Percentiles rank a stretch among this genome's conserved stretches.
Conservation (phyloP, 2,329 filamentous ascomycete species). For the Pseudogymnoascus sp. region DNA sequence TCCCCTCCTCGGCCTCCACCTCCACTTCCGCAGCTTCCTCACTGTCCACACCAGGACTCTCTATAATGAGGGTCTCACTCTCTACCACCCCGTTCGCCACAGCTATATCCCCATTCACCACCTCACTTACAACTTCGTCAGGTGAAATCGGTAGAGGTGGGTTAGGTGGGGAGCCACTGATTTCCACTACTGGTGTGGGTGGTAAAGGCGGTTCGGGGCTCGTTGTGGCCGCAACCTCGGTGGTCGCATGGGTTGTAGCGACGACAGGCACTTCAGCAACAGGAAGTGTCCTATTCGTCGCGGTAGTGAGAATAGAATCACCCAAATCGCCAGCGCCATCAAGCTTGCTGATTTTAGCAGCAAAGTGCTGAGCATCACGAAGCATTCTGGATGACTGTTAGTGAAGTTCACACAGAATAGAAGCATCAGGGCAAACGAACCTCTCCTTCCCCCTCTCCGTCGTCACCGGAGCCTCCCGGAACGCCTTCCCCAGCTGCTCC, state of each 20-base stretch:
- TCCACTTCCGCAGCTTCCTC: slow-evolving; percentile 18
- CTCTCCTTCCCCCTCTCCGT: slow-evolving; percentile 56
- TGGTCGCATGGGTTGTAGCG: neutral
- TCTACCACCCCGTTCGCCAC: slow-evolving; percentile 13
- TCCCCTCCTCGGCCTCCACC: slow-evolving; percentile 7
- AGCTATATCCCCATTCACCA: slow-evolving; percentile 7
- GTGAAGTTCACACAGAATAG: neutral
- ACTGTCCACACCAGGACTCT: slow-evolving; percentile 17
- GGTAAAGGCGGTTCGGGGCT: slow-evolving; percentile 12
- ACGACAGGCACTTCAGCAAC: slow-evolving; percentile 14
- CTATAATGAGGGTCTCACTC: neutral
- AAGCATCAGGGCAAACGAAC: slow-evolving; percentile 36
- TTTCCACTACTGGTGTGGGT: slow-evolving; percentile 7
- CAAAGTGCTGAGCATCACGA: slow-evolving; percentile 58
- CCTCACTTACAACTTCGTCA: neutral
- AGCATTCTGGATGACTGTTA: slow-evolving; percentile 44
- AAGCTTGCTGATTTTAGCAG: slow-evolving; percentile 54
- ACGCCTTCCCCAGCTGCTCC: slow-evolving; percentile 60
- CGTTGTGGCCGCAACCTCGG: slow-evolving; percentile 14
- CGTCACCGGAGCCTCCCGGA: slow-evolving; percentile 51
- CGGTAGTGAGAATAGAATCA: neutral
- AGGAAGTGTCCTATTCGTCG: neutral
- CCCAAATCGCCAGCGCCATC: slow-evolving; percentile 65
- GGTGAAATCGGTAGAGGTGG: slow-evolving; percentile 14
- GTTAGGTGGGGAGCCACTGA: slow-evolving; percentile 15